Evolutionary conservation across 1,284 basidiomycete genomes (phyloP), one percentile per base, ranked within the genome.

Genomic region (Megacollybia platyphylla): DNA sequence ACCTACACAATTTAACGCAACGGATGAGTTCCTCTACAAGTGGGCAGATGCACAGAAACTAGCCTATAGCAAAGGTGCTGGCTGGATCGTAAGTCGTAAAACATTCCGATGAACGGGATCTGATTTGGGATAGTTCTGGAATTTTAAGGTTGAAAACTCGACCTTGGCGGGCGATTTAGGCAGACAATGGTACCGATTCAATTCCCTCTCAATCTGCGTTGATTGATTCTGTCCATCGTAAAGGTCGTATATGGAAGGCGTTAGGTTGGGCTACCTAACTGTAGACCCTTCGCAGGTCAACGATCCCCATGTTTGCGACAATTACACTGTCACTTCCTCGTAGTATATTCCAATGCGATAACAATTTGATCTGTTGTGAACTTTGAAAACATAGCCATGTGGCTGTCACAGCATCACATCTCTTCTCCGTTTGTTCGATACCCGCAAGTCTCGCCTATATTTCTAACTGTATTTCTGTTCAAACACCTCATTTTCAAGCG

Each of bases 11-110:
- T 87, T 84, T 57, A 49, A 60, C 24, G 73, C 80, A 2, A 72
- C 74, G 1, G 70, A 83, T 41, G 67, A 56, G 1, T 86, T 86
- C 64, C 56, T 85, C 30, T 49, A 46, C 41, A 60, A 79, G 51
- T 86, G 81, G 82, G 83, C 80, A n/a, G 83, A 87, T 51, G 79
- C 85, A 24, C 83, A 86, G 58, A 87, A 87, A 56, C 59, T 75
- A 35, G 63, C 69, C 0, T 86, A 81, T 46, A 68, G 67, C 43
- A 56, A 79, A 51, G 70, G 70, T 30, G 68, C 68, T 2, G 83
- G 83, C 15, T 87, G 83, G 81, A 68, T 84, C 36, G 80, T 83
- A 52, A 57, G 66, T 67, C 5, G 15, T 20, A 7, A 10, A 10
- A 3, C 26, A 36, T 40, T 29, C 18, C 31, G 30, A 29, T 13